Conservation (phyloP, 208 protist species). For the Naegleria fowleri region DNA sequence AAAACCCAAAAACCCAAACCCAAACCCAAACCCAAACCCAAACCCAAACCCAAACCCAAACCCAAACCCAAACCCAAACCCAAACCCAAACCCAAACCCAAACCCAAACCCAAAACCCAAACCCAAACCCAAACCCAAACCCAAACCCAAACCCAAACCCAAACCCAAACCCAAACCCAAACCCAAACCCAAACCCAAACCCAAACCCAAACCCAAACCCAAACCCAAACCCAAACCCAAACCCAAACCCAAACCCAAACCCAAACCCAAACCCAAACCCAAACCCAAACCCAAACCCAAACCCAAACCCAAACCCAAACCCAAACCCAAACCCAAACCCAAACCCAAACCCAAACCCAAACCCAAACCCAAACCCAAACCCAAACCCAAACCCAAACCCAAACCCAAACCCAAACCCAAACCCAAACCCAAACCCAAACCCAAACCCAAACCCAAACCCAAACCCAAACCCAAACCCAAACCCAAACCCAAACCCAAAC, state of each 20-base stretch:
- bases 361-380: conserved; percentile 23
- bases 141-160: conserved; percentile 23
- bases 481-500: background rate
- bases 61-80: background rate
- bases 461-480: conserved; percentile 4
- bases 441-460: conserved; percentile 23
- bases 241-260: conserved; percentile 23
- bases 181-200: conserved; percentile 23
- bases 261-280: conserved; percentile 23
- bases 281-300: conserved; percentile 25
- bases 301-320: conserved; percentile 23
- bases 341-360: conserved; percentile 25
- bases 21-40: no score
- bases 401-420: conserved; percentile 28
- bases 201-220: conserved; percentile 23
- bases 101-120: no score
- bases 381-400: conserved; percentile 22
- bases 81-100: conserved; percentile 24
- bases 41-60: conserved; percentile 1
- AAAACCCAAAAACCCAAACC: no score
- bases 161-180: conserved; percentile 25
- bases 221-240: conserved; percentile 25
- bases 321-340: conserved; percentile 23
- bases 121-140: conserved; percentile 25
- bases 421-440: conserved; percentile 23